Conservation (phyloP, 768 basidiomycete genomes). For the Hemileccinum impolitum region DNA sequence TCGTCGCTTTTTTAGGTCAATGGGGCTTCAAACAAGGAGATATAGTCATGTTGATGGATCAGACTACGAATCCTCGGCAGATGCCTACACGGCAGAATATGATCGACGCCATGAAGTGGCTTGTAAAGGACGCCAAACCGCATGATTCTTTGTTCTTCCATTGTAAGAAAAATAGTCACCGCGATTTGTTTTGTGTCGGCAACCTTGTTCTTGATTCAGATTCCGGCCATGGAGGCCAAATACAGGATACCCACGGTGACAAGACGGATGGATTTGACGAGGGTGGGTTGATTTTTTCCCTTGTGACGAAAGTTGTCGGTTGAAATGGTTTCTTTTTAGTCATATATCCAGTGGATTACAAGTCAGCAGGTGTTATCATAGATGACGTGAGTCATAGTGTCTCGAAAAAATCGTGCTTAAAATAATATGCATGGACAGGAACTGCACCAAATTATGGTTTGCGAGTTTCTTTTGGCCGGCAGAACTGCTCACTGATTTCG, state of each 20-base stretch:
- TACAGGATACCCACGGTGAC: slow-evolving; percentile 71
- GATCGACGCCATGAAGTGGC: slow-evolving; percentile 58
- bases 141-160: slow-evolving; percentile 81
- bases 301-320: neutral
- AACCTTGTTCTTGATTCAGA: slow-evolving; percentile 39
- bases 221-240: slow-evolving; percentile 96
- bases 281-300: slow-evolving; percentile 37
- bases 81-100: slow-evolving; percentile 54
- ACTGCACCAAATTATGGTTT: slow-evolving; percentile 42
- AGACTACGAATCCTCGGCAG: slow-evolving; percentile 38
- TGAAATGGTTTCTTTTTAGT: slow-evolving; percentile 37
- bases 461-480: neutral
- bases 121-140: slow-evolving; percentile 62
- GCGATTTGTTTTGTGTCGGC: neutral
- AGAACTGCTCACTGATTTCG: neutral
- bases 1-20: slow-evolving; percentile 25
- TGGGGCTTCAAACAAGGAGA: slow-evolving; percentile 51
- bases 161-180: slow-evolving; percentile 33
- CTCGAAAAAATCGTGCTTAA: neutral
- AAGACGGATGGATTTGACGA: slow-evolving; percentile 81
- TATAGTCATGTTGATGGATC: slow-evolving; percentile 56
- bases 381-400: slow-evolving; percentile 57
- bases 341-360: slow-evolving; percentile 88
- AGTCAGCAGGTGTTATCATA: slow-evolving; percentile 70
- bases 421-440: slow-evolving; percentile 25